Percentiles rank a stretch among this genome's conserved stretches.
phyloP scores from a whole-genome alignment of 2,329 filamentous ascomycete genomes.

The Colletotrichum tropicicola region DNA sequence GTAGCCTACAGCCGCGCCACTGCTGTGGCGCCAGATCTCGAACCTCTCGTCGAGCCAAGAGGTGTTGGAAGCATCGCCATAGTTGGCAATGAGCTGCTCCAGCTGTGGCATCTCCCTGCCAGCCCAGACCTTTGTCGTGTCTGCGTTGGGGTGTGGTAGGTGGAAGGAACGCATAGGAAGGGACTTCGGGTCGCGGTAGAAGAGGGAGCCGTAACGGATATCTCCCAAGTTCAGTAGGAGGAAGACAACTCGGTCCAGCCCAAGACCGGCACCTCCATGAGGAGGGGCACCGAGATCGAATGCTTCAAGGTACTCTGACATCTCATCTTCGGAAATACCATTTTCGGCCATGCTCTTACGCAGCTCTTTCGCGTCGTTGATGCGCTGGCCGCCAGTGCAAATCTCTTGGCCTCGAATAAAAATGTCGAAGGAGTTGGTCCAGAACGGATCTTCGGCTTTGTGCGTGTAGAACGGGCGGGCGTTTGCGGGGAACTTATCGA shows the following conservation, averaged over 20 bases:
- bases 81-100: constrained; percentile 92
- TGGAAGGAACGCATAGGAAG: constrained; percentile 72
- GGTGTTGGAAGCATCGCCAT: constrained; percentile 92
- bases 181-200: constrained; percentile 88
- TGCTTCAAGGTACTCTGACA: constrained; percentile 90
- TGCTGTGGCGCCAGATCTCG: constrained; percentile 85
- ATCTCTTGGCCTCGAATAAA: constrained; percentile 95
- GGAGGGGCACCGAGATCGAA: constrained; percentile 91
- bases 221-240: constrained; percentile 87
- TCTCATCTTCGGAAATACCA: constrained; percentile 80
- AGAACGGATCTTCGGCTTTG: constrained; percentile 75
- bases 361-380: constrained; percentile 81
- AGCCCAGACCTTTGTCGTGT: constrained; percentile 63
- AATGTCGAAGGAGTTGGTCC: constrained; percentile 95
- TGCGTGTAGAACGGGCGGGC: constrained; percentile 94
- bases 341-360: constrained; percentile 78
- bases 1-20: constrained; percentile 86
- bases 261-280: constrained; percentile 90
- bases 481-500: constrained; percentile 89
- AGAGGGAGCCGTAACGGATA: constrained; percentile 87
- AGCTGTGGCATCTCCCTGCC: constrained; percentile 70
- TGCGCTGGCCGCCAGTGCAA: constrained; percentile 90
- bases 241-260: constrained; percentile 88
- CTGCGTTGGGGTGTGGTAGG: constrained; percentile 87
- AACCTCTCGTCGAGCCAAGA: constrained; percentile 93